phyloP scores from a whole-genome alignment of 257 asterid species.

The Perilla frutescens region DNA sequence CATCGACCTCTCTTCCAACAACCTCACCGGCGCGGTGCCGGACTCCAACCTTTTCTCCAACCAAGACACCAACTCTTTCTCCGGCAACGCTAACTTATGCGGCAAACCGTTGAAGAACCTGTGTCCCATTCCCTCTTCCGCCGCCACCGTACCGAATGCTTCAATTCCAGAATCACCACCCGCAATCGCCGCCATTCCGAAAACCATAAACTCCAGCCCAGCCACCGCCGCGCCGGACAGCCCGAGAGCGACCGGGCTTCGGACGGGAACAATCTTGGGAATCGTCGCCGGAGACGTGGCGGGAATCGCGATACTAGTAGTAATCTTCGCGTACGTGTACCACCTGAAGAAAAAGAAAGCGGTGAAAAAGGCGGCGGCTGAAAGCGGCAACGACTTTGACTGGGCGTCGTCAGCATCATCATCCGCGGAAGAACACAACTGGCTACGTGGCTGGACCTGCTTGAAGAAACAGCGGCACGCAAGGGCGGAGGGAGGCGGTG shows the following conservation, averaged over 20 bases:
- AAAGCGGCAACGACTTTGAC: constrained; percentile 62
- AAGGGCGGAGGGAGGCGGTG: constrained; percentile 31
- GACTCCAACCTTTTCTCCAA: constrained; percentile 46
- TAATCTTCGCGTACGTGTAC: constrained; percentile 57
- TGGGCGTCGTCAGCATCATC: constrained; percentile 81
- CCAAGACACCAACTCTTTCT: constrained; percentile 53
- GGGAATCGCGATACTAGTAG: constrained; percentile 58
- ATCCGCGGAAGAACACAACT: constrained; percentile 56
- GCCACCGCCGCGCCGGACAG: constrained; percentile 43
- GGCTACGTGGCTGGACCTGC: constrained; percentile 84
- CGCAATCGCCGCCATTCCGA: constrained; percentile 91
- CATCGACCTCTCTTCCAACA: constrained; percentile 70
- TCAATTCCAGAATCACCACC: constrained; percentile 72
- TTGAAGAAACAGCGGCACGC: constrained; percentile 54
- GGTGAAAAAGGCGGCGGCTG: constrained; percentile 55
- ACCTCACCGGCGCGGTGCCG: constrained; percentile 72
- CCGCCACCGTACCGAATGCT: constrained; percentile 50
- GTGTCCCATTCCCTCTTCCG: constrained; percentile 69
- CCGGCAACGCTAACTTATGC: constrained; percentile 76
- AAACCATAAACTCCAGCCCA: constrained; percentile 56
- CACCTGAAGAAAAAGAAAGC: constrained; percentile 53
- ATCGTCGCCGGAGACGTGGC: constrained; percentile 75
- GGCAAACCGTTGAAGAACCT: constrained; percentile 58
- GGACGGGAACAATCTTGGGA: constrained; percentile 62
- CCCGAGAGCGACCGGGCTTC: constrained; percentile 42